phyloP scores from a whole-genome alignment of 805 yeast species.

The Saccharomycopsis fibuligera region DNA sequence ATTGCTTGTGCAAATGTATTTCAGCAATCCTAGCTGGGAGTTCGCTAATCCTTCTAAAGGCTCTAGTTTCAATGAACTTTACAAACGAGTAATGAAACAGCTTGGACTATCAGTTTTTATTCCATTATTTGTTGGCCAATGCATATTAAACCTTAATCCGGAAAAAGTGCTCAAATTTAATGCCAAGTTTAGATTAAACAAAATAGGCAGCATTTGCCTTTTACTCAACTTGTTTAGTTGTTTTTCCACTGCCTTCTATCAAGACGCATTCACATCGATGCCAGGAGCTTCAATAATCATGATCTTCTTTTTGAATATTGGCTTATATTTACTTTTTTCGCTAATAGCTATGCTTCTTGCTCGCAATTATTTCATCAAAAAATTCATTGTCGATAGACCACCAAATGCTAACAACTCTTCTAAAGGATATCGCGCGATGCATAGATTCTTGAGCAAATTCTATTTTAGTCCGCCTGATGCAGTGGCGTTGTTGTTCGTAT shows the following conservation, averaged over 20 bases:
- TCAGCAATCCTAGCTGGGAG: slow-evolving; percentile 46
- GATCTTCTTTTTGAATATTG: slow-evolving; percentile 77
- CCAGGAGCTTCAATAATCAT: slow-evolving; percentile 65
- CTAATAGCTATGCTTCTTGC: slow-evolving; percentile 51
- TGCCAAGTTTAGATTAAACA: slow-evolving; percentile 51
- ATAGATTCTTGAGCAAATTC: slow-evolving; percentile 51
- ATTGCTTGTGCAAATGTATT: slow-evolving; percentile 70
- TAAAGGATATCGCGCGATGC: slow-evolving; percentile 19
- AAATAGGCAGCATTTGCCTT: slow-evolving; percentile 77
- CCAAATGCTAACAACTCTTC: slow-evolving; percentile 1
- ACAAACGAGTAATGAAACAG: slow-evolving; percentile 78
- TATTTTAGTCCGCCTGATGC: slow-evolving; percentile 68
- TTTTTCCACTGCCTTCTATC: slow-evolving; percentile 82
- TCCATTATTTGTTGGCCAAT: slow-evolving; percentile 86
- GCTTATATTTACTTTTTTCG: slow-evolving; percentile 73
- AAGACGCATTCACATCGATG: slow-evolving; percentile 67
- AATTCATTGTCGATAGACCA: slow-evolving; percentile 6
- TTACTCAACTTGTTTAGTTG: slow-evolving; percentile 71
- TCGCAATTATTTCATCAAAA: slow-evolving; percentile 29
- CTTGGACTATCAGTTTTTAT: slow-evolving; percentile 78
- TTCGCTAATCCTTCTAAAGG: slow-evolving; percentile 78
- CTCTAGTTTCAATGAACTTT: slow-evolving; percentile 47
- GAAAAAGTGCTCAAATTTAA: slow-evolving; percentile 55
- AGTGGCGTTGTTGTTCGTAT: slow-evolving; percentile 76
- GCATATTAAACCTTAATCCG: slow-evolving; percentile 64